Base-by-base conservation (phyloP, 768 basidiomycete species). In the Coprinopsis sp. region DNA sequence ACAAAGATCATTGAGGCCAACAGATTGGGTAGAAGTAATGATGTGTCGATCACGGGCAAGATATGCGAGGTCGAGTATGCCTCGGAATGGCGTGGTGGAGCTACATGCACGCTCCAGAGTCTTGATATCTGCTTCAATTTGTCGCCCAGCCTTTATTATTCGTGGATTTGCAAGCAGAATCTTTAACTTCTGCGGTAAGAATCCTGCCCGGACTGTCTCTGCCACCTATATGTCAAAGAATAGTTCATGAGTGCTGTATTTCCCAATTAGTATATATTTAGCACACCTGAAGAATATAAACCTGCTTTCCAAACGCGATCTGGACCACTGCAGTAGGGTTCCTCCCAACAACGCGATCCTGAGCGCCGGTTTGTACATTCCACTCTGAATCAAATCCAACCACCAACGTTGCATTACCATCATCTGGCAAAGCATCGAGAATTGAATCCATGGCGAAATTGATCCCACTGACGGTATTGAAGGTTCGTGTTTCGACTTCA, bases 1-100 rank as follows among this genome's bases (percentile, higher is more conserved):
- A 37, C 50, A 58, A 2, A 69, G 52, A 39, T 69, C 64, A 1
- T 58, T 49, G 13, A 69, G 59, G 16, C 64, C 10, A 6, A 24
- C 43, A 24, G 51, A 46, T 30, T 45, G 42, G 3, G 57, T 56
- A 45, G 47, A 50, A 1, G 40, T 27, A 1, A 56, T 39, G 8
- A 59, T 18, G 3, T 51, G 39, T 4, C 57, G 49, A 4, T 64
- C 55, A 40, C 67, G 66, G 2, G 64, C 63, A 36, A 59, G 43
- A 2, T 48, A 39, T 4, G 55, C 64, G 42, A 69, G 54, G 30
- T 67, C 58, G 25, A 67, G 19, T 6, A 38, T 58, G 22, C 63
- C 62, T n/a, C 39, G 31, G 45, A 68, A 65, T 10, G 52, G 37
- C 3, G 22, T 16, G 14, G 46, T 16, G 0, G 49, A 51, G 11